These are phyloP conservation scores for Alloascoidea hylecoeti DNA, from an alignment of 805 yeast species.

Conservation along the genomic window DNA sequence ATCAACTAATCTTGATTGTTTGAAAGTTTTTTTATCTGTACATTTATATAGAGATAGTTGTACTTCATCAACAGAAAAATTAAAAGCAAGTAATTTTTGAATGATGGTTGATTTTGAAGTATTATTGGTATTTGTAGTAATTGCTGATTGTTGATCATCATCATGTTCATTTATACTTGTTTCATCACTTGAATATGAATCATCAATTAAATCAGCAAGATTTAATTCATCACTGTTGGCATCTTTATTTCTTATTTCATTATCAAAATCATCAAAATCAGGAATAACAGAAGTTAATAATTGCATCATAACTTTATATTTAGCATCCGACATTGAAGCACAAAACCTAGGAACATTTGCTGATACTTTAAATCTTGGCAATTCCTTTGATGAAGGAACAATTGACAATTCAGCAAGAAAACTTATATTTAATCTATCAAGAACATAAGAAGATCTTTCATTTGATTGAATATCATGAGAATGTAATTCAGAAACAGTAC, in stretches of 20 bases:
- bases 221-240: slow-evolving; percentile 2
- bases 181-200: too few relatives aligned
- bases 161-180: not conserved
- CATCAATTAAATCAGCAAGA: slow-evolving; percentile 10
- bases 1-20: slow-evolving; percentile 56
- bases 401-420: slow-evolving; percentile 73
- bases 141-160: slow-evolving; percentile 3
- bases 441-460: slow-evolving; percentile 39
- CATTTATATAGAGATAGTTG: slow-evolving; percentile 55
- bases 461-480: slow-evolving; percentile 21
- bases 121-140: slow-evolving; percentile 4
- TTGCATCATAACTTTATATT: slow-evolving; percentile 78
- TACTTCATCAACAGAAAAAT: slow-evolving; percentile 52
- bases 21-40: slow-evolving; percentile 40
- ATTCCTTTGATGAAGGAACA: slow-evolving; percentile 60
- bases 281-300: slow-evolving; percentile 63
- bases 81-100: slow-evolving; percentile 62
- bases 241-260: too few relatives aligned
- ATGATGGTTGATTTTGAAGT: slow-evolving; percentile 7
- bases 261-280: too few relatives aligned
- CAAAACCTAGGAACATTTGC: slow-evolving; percentile 65
- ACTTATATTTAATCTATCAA: slow-evolving; percentile 65
- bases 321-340: slow-evolving; percentile 72
- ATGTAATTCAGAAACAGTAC: slow-evolving; percentile 64
- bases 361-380: slow-evolving; percentile 60